phyloP scores from a whole-genome alignment of 2,329 filamentous ascomycete genomes.

The Cytospora chrysosperma region DNA sequence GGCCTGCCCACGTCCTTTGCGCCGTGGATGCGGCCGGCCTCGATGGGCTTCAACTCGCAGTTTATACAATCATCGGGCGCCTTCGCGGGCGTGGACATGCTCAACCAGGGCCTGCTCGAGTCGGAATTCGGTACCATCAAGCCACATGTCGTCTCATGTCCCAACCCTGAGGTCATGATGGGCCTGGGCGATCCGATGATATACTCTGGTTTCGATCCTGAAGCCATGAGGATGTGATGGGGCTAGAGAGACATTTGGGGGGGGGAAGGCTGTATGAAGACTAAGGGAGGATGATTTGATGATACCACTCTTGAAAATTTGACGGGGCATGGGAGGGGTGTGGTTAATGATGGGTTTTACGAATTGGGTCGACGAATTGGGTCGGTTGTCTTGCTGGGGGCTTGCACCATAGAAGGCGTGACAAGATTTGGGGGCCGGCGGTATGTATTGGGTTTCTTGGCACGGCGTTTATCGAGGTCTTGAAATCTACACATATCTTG shows the following conservation, averaged over 20 bases:
- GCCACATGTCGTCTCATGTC: constrained; percentile 52
- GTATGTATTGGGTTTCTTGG: constrained; percentile 2
- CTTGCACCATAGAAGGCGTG: constrained; percentile 14
- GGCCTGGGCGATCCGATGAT: constrained; percentile 60
- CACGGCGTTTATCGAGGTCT: constrained; percentile 8
- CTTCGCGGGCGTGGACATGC: constrained; percentile 45
- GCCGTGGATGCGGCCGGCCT: constrained; percentile 22
- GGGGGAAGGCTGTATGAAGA: too few relatives aligned
- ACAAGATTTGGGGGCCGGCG: not conserved
- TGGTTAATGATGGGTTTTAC: not conserved
- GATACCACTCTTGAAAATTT: not conserved
- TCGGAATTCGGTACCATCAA: constrained; percentile 55
- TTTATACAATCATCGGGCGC: constrained; percentile 43
- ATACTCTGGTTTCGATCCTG: constrained; percentile 51
- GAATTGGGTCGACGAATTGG: too few relatives aligned
- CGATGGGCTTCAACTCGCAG: constrained; percentile 39
- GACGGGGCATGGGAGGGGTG: not conserved
- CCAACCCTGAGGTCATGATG: constrained; percentile 56
- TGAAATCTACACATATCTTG: too few relatives aligned
- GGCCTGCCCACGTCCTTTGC: constrained; percentile 24
- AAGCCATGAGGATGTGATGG: constrained; percentile 41
- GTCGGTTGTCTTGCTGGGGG: not conserved
- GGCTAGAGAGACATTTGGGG: not conserved
- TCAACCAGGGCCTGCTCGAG: constrained; percentile 51
- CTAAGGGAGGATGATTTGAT: not conserved